Base-by-base conservation (phyloP, 306 rosid species). In the Begonia peltatifolia region DNA sequence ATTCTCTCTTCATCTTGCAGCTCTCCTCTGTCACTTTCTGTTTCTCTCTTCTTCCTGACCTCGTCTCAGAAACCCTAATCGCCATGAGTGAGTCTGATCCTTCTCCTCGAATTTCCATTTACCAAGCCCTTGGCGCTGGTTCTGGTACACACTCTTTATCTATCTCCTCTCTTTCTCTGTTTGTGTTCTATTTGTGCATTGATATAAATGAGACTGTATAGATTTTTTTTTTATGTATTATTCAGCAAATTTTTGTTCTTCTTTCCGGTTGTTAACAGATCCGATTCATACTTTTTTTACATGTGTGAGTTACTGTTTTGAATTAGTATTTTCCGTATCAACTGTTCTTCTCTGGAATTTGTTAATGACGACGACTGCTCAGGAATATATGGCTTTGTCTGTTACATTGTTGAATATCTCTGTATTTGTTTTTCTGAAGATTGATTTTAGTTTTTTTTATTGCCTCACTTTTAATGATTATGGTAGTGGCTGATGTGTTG, bases 401-500 rank as follows among this genome's bases (percentile, higher is more conserved):
- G 38, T 30, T 30, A 30, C 38, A 30, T 30, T 30, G 38, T 4
- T 4, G 23, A 20, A 20, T 41, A 23, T 18, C 42, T 44, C 15
- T 16, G 16, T 22, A 14, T 11, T 53, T 11, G 30, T 22, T 6
- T 2, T 53, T 47, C 9, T n/a, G 56, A 17, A 38, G n/a, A 42
- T 53, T 36, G 56, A 25, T 41, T 9, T 25, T 38, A 1, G 35
- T 0, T 18, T 47, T 54, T 17, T 41, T 12, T 42, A 15, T 49
- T 15, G 41, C 30, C 47, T 48, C 43, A 12, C 49, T 46, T 20
- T 36, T 14, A 1, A n/a, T 43, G 41, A 46, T 60, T 55, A 59
- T 66, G 58, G 18, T 42, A 92, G 99, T 92, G 74, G 93, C 94
- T 52, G 89, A 92, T 74, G 72, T 86, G 69, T 57, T 92, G 64